These are phyloP conservation scores for Penstemon davidsonii DNA, from an alignment of 257 asterid genomes.

Conservation along the genomic window DNA sequence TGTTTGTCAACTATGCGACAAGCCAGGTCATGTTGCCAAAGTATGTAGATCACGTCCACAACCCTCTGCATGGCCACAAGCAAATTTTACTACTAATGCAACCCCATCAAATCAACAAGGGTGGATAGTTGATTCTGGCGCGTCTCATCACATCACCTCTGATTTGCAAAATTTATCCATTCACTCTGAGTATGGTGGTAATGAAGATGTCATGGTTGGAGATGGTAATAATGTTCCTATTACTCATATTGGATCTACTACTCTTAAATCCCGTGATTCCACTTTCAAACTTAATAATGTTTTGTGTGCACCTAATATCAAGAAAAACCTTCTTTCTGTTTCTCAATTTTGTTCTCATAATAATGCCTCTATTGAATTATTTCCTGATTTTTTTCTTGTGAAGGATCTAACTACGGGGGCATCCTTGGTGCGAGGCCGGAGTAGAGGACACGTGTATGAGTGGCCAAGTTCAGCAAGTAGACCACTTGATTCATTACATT, in stretches of 20 bases:
- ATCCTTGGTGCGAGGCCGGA: background rate
- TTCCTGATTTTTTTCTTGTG: background rate
- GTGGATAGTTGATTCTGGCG: background rate
- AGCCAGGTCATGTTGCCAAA: too few relatives aligned
- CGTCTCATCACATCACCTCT: background rate
- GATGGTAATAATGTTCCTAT: background rate
- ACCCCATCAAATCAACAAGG: background rate
- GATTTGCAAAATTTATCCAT: background rate
- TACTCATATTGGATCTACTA: too few relatives aligned
- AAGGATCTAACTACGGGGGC: background rate
- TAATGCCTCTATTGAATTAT: background rate
- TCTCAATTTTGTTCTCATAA: constrained; percentile 1
- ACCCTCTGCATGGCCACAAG: too few relatives aligned
- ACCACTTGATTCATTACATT: too few relatives aligned
- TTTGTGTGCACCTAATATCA: too few relatives aligned
- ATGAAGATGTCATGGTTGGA: constrained; percentile 1
- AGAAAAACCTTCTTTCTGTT: too few relatives aligned
- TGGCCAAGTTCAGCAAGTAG: background rate
- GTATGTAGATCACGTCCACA: too few relatives aligned
- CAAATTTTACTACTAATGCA: too few relatives aligned
- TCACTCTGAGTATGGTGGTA: background rate
- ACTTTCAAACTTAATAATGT: too few relatives aligned
- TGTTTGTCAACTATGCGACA: too few relatives aligned
- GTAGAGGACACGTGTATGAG: background rate
- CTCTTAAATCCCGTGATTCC: too few relatives aligned